Conservation (phyloP, 345 rosid genomes). For the Conringia planisiliqua region DNA sequence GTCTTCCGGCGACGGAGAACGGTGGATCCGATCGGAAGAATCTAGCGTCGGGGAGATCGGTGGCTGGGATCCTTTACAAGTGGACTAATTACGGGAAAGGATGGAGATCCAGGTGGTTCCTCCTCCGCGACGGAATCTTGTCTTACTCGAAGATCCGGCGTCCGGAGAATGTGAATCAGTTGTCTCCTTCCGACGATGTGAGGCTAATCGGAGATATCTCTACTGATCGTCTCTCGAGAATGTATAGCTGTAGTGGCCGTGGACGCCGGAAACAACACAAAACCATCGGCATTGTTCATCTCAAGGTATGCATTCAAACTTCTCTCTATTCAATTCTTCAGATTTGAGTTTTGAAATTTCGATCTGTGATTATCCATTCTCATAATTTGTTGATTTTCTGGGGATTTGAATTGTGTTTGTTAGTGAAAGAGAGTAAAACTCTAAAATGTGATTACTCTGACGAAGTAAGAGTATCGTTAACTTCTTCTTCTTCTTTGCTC, state of each 20-base stretch:
- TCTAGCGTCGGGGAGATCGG: conserved; percentile 42
- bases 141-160: conserved; percentile 82
- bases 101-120: conserved; percentile 97
- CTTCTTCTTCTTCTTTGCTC: background rate
- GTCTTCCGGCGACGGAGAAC: conserved; percentile 56
- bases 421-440: background rate
- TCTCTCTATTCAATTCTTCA: background rate
- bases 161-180: conserved; percentile 52
- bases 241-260: conserved; percentile 50
- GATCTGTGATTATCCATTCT: background rate
- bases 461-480: background rate
- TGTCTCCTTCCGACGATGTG: conserved; percentile 56
- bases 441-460: conserved; percentile 12
- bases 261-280: conserved; percentile 54
- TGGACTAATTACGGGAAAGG: conserved; percentile 99
- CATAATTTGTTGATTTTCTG: background rate
- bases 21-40: conserved; percentile 44
- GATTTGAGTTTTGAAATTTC: background rate
- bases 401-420: background rate
- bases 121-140: conserved; percentile 68
- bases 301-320: conserved; percentile 52
- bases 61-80: conserved; percentile 83
- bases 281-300: conserved; percentile 75
- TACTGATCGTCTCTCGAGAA: conserved; percentile 49
- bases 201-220: conserved; percentile 81